phyloP scores from a whole-genome alignment of 331 rosid species.

The Prunus yedoensis region DNA sequence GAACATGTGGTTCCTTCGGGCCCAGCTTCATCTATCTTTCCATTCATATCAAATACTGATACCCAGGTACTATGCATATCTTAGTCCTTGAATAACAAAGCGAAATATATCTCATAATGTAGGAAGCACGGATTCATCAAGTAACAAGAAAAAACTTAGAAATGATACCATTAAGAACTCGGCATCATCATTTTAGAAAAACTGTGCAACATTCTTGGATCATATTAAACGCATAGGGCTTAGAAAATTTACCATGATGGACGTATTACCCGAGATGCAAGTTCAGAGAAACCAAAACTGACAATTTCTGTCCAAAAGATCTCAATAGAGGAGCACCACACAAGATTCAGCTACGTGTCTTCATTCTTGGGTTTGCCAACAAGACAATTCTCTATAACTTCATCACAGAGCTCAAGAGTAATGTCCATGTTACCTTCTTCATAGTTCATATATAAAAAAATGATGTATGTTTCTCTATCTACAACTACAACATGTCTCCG shows the following conservation, averaged over 20 bases:
- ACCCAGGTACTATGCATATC: not conserved
- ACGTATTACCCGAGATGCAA: not conserved
- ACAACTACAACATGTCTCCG: conserved; percentile 61
- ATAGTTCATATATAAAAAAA: conserved; percentile 68
- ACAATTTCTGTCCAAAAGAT: not conserved
- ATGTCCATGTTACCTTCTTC: conserved; percentile 73
- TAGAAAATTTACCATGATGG: not conserved
- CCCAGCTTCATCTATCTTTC: not conserved
- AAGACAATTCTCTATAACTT: conserved; percentile 75
- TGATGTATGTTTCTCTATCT: conserved; percentile 65
- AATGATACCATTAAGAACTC: not conserved
- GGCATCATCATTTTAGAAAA: not conserved
- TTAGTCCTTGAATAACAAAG: not conserved
- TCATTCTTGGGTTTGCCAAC: conserved; percentile 29
- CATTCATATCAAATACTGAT: not conserved
- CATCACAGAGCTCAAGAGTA: conserved; percentile 82
- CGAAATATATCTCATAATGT: not conserved
- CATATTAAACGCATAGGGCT: not conserved
- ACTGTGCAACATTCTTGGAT: not conserved
- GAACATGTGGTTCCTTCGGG: not conserved
- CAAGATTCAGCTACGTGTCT: conserved; percentile 32
- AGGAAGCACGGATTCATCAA: not conserved
- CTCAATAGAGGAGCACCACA: not conserved
- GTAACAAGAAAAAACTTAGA: not conserved
- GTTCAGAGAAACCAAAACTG: not conserved